Conservation (phyloP, 805 yeast species). For the Candida patagonica region DNA sequence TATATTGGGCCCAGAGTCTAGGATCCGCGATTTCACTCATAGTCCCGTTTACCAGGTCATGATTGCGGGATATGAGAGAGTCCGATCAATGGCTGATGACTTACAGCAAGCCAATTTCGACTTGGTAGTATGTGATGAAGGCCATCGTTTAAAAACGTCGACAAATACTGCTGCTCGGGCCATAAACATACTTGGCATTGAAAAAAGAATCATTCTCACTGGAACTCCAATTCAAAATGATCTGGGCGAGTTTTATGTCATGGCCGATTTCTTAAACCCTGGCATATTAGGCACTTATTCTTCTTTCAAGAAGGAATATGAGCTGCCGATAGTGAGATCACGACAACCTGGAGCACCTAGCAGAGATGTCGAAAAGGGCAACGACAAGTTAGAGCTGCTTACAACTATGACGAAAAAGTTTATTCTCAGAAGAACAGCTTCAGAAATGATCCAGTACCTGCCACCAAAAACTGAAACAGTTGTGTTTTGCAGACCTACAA, state of each 20-base stretch:
- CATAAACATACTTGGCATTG: conserved; percentile 45
- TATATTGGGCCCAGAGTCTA: conserved; percentile 45
- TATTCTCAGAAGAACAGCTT: conserved; percentile 63
- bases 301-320: conserved; percentile 38
- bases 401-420: conserved; percentile 55
- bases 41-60: conserved; percentile 73
- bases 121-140: conserved; percentile 86
- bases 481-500: conserved; percentile 69
- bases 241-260: conserved; percentile 67
- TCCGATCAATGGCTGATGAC: conserved; percentile 41
- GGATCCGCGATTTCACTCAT: conserved; percentile 46
- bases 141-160: conserved; percentile 76
- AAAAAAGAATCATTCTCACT: conserved; percentile 55
- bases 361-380: conserved; percentile 46
- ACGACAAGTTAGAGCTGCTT: conserved; percentile 51
- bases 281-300: conserved; percentile 61
- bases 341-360: conserved; percentile 55
- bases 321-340: conserved; percentile 62
- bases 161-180: conserved; percentile 63
- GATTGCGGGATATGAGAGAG: conserved; percentile 81
- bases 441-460: conserved; percentile 43
- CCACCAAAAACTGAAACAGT: conserved; percentile 71
- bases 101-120: conserved; percentile 38
- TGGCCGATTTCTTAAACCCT: conserved; percentile 78
- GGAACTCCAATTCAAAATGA: conserved; percentile 97